Conservation (phyloP, 352 stramenopile species). For the Phytophthora macrochlamydospora region DNA sequence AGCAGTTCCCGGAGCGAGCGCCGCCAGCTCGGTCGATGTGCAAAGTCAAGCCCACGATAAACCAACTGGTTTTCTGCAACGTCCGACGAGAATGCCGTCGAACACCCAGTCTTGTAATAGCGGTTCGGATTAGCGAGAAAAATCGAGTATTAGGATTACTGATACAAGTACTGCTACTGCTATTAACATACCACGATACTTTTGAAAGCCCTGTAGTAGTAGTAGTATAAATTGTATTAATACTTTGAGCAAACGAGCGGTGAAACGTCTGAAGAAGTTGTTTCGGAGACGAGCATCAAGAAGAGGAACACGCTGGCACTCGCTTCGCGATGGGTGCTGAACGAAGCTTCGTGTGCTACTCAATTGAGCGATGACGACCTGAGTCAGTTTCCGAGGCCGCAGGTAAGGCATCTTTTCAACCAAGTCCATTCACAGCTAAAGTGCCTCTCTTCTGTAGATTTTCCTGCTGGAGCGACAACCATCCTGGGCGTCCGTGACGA, state of each 20-base stretch:
- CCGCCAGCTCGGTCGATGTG: background rate
- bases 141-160: no score
- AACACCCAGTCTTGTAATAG: no score
- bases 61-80: background rate
- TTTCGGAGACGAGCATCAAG: no score
- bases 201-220: no score
- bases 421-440: background rate
- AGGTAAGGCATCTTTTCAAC: constrained; percentile 26
- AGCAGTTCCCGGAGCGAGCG: background rate
- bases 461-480: constrained; percentile 45
- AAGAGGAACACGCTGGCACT: constrained; percentile 42
- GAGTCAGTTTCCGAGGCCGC: constrained; percentile 51
- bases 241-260: no score
- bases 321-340: constrained; percentile 46
- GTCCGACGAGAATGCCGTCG: background rate
- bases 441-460: constrained; percentile 17
- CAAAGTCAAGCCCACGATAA: background rate
- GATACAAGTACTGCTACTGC: no score
- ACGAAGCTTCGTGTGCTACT: constrained; percentile 35
- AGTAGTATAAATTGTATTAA: no score
- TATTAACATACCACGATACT: no score
- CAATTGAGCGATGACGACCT: constrained; percentile 35
- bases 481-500: constrained; percentile 56
- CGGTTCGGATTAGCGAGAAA: no score
- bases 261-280: no score